Evolutionary conservation across 2,329 filamentous ascomycete species (phyloP).

Genomic region (Ceratocystis huliohia): DNA sequence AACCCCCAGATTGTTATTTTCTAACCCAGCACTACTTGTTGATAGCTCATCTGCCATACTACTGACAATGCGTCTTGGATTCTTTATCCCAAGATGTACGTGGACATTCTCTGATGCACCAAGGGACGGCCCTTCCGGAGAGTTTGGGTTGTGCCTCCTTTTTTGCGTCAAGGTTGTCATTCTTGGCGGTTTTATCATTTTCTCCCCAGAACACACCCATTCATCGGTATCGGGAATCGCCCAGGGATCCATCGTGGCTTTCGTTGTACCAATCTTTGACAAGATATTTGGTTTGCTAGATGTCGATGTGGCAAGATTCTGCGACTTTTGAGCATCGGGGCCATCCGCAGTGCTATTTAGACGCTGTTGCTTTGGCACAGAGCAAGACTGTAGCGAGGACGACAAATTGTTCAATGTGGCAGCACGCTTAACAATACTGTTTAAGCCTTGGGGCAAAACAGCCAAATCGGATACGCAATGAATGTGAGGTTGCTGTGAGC

Average conservation of each 20-base stretch:
- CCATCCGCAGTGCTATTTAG: neutral
- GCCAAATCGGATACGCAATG: neutral
- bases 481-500: neutral
- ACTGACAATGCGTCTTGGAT: neutral
- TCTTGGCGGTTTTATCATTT: neutral
- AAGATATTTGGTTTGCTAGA: neutral
- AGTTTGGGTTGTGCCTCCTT: neutral
- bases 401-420: neutral
- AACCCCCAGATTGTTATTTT: neutral
- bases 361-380: neutral
- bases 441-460: neutral
- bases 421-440: neutral
- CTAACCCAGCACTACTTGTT: slow-evolving; percentile 11
- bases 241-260: neutral
- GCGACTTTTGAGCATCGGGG: neutral
- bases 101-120: neutral
- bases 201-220: neutral
- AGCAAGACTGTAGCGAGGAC: neutral
- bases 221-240: neutral
- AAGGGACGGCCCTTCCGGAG: no score
- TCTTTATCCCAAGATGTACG: neutral
- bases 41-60: slow-evolving; percentile 10
- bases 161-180: no score
- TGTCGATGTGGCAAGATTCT: neutral
- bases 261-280: neutral